A percentile compares a stretch with the other conserved stretches of the same genome.
These are phyloP conservation scores for Colletotrichum somersetense DNA, from an alignment of 2,329 filamentous ascomycete genomes.

Conservation along the genomic window DNA sequence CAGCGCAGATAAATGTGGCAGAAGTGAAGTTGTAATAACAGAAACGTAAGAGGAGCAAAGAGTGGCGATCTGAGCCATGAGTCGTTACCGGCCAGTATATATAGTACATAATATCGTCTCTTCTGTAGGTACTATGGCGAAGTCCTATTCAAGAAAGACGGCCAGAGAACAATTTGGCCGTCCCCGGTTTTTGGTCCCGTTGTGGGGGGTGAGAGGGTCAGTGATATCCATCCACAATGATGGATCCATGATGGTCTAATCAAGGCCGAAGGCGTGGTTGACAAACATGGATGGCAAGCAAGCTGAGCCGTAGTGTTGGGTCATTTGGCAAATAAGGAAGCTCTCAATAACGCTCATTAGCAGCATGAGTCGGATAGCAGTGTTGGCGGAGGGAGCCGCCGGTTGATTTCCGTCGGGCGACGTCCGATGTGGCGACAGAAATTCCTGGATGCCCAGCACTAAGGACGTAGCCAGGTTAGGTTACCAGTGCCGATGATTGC, in stretches of 20 bases:
- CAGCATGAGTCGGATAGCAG: constrained; percentile 19
- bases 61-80: background rate
- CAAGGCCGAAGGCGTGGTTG: constrained; percentile 19
- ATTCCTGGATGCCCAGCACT: background rate
- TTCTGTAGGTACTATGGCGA: background rate
- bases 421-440: constrained; percentile 17
- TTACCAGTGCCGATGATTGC: constrained; percentile 19
- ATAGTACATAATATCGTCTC: background rate
- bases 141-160: constrained; percentile 19
- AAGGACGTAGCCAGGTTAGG: constrained; percentile 14
- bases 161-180: background rate
- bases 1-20: constrained; percentile 25
- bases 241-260: constrained; percentile 2
- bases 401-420: constrained; percentile 19
- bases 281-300: background rate
- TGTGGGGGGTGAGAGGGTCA: constrained; percentile 15
- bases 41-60: background rate
- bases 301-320: background rate
- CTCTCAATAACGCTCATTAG: background rate
- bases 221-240: constrained; percentile 8
- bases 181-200: background rate
- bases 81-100: background rate
- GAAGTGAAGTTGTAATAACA: constrained; percentile 23
- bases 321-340: constrained; percentile 2
- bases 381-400: background rate